Percentiles rank a stretch among this genome's conserved stretches.
Evolutionary conservation across 2,329 filamentous ascomycete genomes (phyloP).

Genomic region (Neurospora crassa): DNA sequence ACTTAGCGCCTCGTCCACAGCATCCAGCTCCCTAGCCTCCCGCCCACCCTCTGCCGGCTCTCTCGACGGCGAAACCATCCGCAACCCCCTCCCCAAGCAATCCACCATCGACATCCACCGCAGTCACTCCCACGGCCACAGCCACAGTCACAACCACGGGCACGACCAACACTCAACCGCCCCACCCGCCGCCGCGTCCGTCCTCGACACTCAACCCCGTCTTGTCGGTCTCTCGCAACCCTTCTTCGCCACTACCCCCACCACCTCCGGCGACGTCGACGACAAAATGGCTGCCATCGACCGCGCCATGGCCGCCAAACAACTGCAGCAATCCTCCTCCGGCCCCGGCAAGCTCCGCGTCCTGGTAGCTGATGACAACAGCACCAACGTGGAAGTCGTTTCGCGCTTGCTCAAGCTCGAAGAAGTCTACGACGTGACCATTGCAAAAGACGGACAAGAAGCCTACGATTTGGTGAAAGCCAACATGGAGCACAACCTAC

Average conservation of each 20-base stretch:
- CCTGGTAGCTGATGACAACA: constrained; percentile 68
- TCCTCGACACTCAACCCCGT: constrained; percentile 61
- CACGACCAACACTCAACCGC: background rate
- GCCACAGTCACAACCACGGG: background rate
- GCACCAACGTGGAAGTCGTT: constrained; percentile 48
- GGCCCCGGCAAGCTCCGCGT: constrained; percentile 60
- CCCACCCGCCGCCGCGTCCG: constrained; percentile 22
- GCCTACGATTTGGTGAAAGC: constrained; percentile 79
- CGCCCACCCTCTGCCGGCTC: constrained; percentile 38
- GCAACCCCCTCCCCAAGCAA: constrained; percentile 20
- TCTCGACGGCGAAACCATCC: constrained; percentile 26
- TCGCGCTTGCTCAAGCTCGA: constrained; percentile 63
- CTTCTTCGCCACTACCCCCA: constrained; percentile 51
- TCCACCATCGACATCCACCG: constrained; percentile 20
- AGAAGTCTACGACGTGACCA: constrained; percentile 76
- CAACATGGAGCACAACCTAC: constrained; percentile 62
- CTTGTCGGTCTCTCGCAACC: constrained; percentile 75
- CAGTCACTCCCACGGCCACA: background rate
- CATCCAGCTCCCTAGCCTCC: constrained; percentile 43
- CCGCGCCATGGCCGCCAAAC: constrained; percentile 51
- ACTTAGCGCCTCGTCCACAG: constrained; percentile 40
- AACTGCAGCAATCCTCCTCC: constrained; percentile 19
- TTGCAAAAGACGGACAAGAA: constrained; percentile 79
- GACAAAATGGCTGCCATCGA: constrained; percentile 59
- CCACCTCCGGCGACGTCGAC: constrained; percentile 20